Evolutionary conservation across 1,284 basidiomycete species (phyloP).

Genomic region (Ceratobasidium sp.): DNA sequence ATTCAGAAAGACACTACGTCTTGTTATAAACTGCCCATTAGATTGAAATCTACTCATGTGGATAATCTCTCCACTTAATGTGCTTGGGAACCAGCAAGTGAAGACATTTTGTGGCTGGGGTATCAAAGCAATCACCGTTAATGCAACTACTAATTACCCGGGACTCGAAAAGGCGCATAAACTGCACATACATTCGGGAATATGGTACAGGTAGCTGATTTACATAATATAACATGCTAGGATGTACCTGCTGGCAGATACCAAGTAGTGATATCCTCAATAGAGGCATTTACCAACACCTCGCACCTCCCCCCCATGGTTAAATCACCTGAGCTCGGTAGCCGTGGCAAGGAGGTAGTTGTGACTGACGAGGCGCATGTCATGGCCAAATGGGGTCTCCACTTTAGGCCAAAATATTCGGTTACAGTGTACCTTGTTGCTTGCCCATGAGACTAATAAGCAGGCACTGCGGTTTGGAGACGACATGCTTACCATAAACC

Average conservation of each 20-base stretch:
- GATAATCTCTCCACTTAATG: conserved; percentile 21
- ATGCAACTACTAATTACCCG: conserved; percentile 6
- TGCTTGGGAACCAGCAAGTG: conserved; percentile 17
- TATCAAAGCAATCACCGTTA: conserved; percentile 7
- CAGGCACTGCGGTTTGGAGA: background rate
- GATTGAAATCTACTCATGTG: background rate
- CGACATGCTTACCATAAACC: background rate
- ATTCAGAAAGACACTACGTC: conserved; percentile 17
- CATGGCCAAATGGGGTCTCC: background rate
- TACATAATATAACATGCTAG: background rate
- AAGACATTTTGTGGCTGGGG: background rate
- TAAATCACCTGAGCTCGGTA: background rate
- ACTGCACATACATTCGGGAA: background rate
- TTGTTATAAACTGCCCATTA: conserved; percentile 12
- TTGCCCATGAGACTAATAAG: background rate
- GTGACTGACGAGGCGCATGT: conserved; percentile 35
- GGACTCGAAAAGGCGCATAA: background rate
- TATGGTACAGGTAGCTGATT: background rate
- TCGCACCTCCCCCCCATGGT: background rate
- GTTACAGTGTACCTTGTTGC: background rate
- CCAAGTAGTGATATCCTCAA: conserved; percentile 30
- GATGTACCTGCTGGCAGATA: background rate
- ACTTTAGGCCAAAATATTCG: conserved; percentile 4
- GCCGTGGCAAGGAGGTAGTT: background rate
- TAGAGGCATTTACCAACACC: conserved; percentile 5